A percentile compares a stretch with the other conserved stretches of the same genome.
phyloP scores from a whole-genome alignment of 1,284 basidiomycete species.

The Malassezia yamatoensis region DNA sequence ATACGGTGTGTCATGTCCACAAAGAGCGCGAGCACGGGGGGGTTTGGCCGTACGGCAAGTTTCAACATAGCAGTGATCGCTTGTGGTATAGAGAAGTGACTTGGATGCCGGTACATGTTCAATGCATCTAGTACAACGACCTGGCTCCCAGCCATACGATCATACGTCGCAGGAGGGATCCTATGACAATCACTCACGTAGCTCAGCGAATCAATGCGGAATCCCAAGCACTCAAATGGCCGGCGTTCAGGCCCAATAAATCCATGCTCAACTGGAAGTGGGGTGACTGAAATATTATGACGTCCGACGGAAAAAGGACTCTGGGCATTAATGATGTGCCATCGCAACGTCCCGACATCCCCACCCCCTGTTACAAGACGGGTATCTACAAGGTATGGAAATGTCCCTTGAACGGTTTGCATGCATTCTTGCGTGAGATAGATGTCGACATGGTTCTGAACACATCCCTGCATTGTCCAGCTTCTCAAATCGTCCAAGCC shows the following conservation, averaged over 20 bases:
- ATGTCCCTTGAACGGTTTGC: constrained; percentile 28
- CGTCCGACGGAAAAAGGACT: constrained; percentile 16
- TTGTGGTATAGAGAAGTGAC: constrained; percentile 39
- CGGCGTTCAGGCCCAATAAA: constrained; percentile 15
- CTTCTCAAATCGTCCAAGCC: constrained; percentile 40
- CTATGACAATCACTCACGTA: constrained; percentile 41
- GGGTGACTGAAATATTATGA: constrained; percentile 19
- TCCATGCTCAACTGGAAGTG: constrained; percentile 37
- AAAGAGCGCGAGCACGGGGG: constrained; percentile 26
- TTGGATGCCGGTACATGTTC: constrained; percentile 34
- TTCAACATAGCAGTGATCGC: constrained; percentile 22
- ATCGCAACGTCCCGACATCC: constrained; percentile 35
- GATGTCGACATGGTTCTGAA: constrained; percentile 36
- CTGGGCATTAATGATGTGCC: constrained; percentile 36
- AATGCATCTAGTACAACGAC: constrained; percentile 37
- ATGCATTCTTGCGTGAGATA: constrained; percentile 35
- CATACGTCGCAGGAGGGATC: constrained; percentile 24
- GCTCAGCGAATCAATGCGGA: constrained; percentile 37
- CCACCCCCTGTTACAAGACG: constrained; percentile 38
- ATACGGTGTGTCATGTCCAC: constrained; percentile 40
- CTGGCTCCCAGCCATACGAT: constrained; percentile 26
- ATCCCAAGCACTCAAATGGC: constrained; percentile 37
- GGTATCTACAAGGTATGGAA: constrained; percentile 39
- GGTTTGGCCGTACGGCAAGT: constrained; percentile 12
- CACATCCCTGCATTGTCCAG: constrained; percentile 38